Evolutionary conservation across 1,284 basidiomycete species (phyloP).

Genomic region (Fistulina hepatica): DNA sequence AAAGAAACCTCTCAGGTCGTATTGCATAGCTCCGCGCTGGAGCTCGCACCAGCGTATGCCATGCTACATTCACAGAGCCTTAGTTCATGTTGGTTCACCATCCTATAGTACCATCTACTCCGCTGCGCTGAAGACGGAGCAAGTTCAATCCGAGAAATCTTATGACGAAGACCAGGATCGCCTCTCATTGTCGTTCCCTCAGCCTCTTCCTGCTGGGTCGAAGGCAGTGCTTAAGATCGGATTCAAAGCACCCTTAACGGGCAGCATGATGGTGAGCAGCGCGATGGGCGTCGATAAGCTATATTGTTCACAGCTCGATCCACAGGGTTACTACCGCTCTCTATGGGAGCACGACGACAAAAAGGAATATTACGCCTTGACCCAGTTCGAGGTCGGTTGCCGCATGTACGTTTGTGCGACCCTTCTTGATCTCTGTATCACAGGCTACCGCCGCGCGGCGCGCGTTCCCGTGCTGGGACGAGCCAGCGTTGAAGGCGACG

Average conservation of each 20-base stretch:
- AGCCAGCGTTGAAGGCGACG: constrained; percentile 86
- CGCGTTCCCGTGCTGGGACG: constrained; percentile 88
- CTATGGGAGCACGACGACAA: constrained; percentile 45
- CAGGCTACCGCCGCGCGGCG: constrained; percentile 82
- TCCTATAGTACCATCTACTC: constrained; percentile 42
- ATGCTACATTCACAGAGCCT: background rate
- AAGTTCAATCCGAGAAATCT: constrained; percentile 36
- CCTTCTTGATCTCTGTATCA: constrained; percentile 22
- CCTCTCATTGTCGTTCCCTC: constrained; percentile 45
- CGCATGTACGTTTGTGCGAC: constrained; percentile 12
- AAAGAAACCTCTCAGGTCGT: constrained; percentile 55
- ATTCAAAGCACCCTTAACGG: constrained; percentile 30
- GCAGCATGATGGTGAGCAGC: constrained; percentile 60
- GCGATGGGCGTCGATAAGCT: no score
- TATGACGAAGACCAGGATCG: constrained; percentile 59
- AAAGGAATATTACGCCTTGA: constrained; percentile 63
- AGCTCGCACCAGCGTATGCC: constrained; percentile 50
- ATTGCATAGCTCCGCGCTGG: constrained; percentile 66
- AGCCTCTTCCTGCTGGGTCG: constrained; percentile 47
- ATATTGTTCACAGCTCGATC: no score
- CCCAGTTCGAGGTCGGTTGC: constrained; percentile 61
- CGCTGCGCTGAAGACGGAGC: constrained; percentile 43
- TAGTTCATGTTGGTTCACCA: background rate
- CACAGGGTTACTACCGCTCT: constrained; percentile 63
- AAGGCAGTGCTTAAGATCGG: constrained; percentile 33